Conservation (phyloP, 192 early-diverging fungal genomes). For the Backusella luteola region DNA sequence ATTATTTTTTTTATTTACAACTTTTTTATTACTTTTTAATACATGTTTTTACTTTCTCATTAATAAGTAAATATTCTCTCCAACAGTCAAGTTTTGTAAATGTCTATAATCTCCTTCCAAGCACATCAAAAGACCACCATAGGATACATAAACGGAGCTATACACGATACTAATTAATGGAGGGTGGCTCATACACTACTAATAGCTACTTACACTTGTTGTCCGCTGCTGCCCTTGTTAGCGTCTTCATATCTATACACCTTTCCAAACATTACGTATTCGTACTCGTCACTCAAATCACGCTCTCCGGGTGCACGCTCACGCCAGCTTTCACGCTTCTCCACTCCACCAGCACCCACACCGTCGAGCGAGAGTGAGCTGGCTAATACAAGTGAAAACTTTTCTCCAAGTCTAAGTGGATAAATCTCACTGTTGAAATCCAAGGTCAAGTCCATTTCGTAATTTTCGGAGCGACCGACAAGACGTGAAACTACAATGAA, state of each 20-base stretch:
- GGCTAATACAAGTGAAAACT: slow-evolving; percentile 81
- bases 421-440: slow-evolving; percentile 97
- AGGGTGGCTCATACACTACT: neutral
- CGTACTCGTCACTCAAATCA: slow-evolving; percentile 91
- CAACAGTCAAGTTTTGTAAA: slow-evolving; percentile 79
- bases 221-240: slow-evolving; percentile 56
- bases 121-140: slow-evolving; percentile 90
- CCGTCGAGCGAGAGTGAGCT: slow-evolving; percentile 68
- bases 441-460: slow-evolving; percentile 87
- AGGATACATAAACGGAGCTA: slow-evolving; percentile 87
- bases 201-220: slow-evolving; percentile 59
- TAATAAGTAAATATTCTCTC: slow-evolving; percentile 89
- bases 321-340: slow-evolving; percentile 68
- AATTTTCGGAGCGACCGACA: slow-evolving; percentile 75
- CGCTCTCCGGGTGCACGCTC: slow-evolving; percentile 62
- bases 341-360: slow-evolving; percentile 42
- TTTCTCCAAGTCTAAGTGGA: slow-evolving; percentile 80
- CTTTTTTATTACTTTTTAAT: neutral
- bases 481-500: slow-evolving; percentile 76
- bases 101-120: slow-evolving; percentile 82
- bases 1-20: neutral
- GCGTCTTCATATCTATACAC: slow-evolving; percentile 94
- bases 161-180: neutral
- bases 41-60: slow-evolving; percentile 63
- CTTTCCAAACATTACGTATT: slow-evolving; percentile 98